Evolutionary conservation across 495 filamentous ascomycete genomes (phyloP).

Genomic region (Bryoglossum gracile): DNA sequence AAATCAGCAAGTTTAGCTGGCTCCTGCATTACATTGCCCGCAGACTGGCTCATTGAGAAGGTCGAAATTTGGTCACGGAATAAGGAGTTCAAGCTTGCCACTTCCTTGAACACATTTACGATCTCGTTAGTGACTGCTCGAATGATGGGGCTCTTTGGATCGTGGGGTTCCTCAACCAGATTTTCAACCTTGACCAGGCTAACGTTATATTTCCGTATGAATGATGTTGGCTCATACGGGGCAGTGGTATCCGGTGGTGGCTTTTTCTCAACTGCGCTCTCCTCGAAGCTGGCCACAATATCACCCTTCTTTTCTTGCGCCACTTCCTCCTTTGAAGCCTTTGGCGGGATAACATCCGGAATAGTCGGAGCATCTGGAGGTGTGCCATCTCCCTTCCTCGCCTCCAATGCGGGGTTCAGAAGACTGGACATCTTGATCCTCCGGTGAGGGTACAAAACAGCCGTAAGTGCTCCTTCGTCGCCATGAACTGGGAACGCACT

Average conservation of each 20-base stretch:
- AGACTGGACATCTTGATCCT: slow-evolving; percentile 83
- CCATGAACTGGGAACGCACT: slow-evolving; percentile 85
- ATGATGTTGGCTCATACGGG: slow-evolving; percentile 82
- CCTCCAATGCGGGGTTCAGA: slow-evolving; percentile 37
- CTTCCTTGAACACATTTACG: slow-evolving; percentile 96
- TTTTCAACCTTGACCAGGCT: slow-evolving; percentile 95
- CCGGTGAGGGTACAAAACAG: slow-evolving; percentile 91
- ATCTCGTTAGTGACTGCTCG: slow-evolving; percentile 93
- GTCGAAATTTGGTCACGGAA: slow-evolving; percentile 97
- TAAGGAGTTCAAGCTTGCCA: slow-evolving; percentile 85
- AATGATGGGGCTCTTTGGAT: slow-evolving; percentile 79
- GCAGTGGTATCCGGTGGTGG: slow-evolving; percentile 35
- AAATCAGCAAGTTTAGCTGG: slow-evolving; percentile 95
- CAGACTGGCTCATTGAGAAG: slow-evolving; percentile 90
- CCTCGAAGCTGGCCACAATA: slow-evolving; percentile 96
- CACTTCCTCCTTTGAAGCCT: slow-evolving; percentile 32
- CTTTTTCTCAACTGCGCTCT: slow-evolving; percentile 49
- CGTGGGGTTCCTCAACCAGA: slow-evolving; percentile 75
- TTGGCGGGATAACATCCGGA: slow-evolving; percentile 25
- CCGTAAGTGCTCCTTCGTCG: slow-evolving; percentile 71
- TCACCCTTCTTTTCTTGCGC: slow-evolving; percentile 70
- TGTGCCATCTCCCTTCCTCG: slow-evolving; percentile 35
- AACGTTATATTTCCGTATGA: slow-evolving; percentile 83
- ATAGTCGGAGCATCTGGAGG: slow-evolving; percentile 28
- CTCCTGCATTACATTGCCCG: slow-evolving; percentile 90